These are phyloP conservation scores for Ophiocordyceps camponoti-leonardi DNA, from an alignment of 2,329 filamentous ascomycete genomes.

Conservation along the genomic window DNA sequence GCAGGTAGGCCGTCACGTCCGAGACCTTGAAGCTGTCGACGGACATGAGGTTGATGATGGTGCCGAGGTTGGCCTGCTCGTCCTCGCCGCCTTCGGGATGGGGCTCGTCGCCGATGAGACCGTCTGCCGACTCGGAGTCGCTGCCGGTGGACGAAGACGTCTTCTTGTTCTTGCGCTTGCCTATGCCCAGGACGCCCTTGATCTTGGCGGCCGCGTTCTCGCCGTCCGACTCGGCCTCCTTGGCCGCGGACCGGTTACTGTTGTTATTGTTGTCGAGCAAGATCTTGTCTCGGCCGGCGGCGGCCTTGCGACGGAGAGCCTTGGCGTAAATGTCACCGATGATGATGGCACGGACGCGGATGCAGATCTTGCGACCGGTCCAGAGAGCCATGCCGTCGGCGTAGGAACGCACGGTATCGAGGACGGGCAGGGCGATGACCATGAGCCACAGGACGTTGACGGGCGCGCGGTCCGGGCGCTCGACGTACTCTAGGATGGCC, in stretches of 20 bases:
- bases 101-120: conserved; percentile 18
- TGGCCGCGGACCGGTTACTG: conserved; percentile 15
- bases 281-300: conserved; percentile 57
- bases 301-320: conserved; percentile 76
- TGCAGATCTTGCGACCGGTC: conserved; percentile 88
- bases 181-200: conserved; percentile 41
- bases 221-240: conserved; percentile 14
- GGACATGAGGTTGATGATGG: conserved; percentile 99
- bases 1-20: conserved; percentile 84
- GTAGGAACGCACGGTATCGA: conserved; percentile 66
- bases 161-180: conserved; percentile 36
- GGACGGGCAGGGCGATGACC: conserved; percentile 74
- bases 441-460: conserved; percentile 89
- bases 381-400: conserved; percentile 76
- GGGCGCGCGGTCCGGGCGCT: conserved; percentile 58
- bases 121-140: conserved; percentile 16
- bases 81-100: conserved; percentile 24
- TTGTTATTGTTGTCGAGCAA: conserved; percentile 36
- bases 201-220: conserved; percentile 28
- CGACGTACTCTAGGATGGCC: conserved; percentile 86
- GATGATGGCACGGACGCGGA: conserved; percentile 82
- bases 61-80: conserved; percentile 77
- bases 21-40: conserved; percentile 98
- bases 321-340: conserved; percentile 97
- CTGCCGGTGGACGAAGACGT: conserved; percentile 6